Base-by-base conservation (phyloP, 495 filamentous ascomycete species). In the Staphylotrichum longicolle region DNA sequence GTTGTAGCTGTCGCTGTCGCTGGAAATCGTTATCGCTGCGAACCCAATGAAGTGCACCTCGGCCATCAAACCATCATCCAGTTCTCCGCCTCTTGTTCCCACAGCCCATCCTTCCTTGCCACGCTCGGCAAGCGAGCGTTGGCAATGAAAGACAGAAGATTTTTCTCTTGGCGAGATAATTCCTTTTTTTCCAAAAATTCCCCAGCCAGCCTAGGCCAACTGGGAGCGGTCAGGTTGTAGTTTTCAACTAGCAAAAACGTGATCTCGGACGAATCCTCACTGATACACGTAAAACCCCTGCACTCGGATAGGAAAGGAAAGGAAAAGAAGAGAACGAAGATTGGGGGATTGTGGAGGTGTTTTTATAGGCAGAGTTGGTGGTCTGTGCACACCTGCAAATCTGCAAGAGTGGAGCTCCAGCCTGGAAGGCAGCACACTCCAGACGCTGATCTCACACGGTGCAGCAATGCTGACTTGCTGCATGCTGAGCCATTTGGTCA, bases 161-260 rank as follows among this genome's bases (percentile, higher is more conserved):
- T 15, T 4, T 51, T 54, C 49, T 53, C 57, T 35, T 27, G 41
- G 46, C n/a, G 60, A 61, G 54, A 51, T 62, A 57, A 39, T 10
- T 35, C 33, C 55, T 42, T 39, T 58, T 42, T 61, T 68, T 51
- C 65, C 70, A 72, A 70, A 72, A 72, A 70, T 72, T 72, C 69
- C 69, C 67, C 54, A 68, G 62, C 65, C 63, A 64, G 65, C 54
- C 60, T 33, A 47, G 54, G 63, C 67, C 69, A 66, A 66, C 60
- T 62, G 49, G 60, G 75, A 80, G 76, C 71, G 70, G 77, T 80
- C 78, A 79, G 68, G 69, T 66, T 81, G 71, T 81, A 82, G 77
- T 82, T 81, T 82, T 80, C 79, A 81, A 80, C 77, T 78, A 81
- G 79, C 79, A 82, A 81, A 82, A 80, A 81, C 71, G 70, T 72